Conservation (phyloP, 768 basidiomycete species). For the Mycena pura region DNA sequence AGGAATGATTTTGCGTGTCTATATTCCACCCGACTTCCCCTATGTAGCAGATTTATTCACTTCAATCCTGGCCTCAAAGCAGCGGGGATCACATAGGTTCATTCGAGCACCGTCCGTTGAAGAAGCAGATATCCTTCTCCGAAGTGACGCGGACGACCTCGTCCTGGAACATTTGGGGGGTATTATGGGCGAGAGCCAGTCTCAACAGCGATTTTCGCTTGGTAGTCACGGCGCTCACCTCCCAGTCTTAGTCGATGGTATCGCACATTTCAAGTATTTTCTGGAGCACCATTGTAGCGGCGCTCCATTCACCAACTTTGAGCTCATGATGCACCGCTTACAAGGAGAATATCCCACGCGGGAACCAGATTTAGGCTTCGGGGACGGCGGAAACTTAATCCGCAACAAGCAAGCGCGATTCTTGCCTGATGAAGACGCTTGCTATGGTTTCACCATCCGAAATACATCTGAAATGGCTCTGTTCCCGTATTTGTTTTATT, state of each 20-base stretch:
- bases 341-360: not conserved
- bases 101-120: not conserved
- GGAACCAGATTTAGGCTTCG: not conserved
- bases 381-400: not conserved
- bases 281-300: not conserved
- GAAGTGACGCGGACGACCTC: not conserved
- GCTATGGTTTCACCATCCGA: not conserved
- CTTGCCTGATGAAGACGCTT: not conserved
- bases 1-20: not conserved
- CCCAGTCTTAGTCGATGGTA: not conserved
- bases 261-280: conserved; percentile 15
- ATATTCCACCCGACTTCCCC: not conserved
- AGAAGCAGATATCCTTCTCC: not conserved
- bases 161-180: not conserved
- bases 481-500: not conserved
- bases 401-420: not conserved
- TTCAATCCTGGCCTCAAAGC: too few species aligned
- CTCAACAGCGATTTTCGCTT: not conserved
- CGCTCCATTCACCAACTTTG: not conserved
- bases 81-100: too few species aligned
- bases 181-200: not conserved
- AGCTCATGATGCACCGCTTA: not conserved
- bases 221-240: not conserved
- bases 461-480: not conserved
- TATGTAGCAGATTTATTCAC: not conserved